Evolutionary conservation across 176 grass and related monocot species (phyloP).

Genomic region (Rhipidocladum racemiflorum): DNA sequence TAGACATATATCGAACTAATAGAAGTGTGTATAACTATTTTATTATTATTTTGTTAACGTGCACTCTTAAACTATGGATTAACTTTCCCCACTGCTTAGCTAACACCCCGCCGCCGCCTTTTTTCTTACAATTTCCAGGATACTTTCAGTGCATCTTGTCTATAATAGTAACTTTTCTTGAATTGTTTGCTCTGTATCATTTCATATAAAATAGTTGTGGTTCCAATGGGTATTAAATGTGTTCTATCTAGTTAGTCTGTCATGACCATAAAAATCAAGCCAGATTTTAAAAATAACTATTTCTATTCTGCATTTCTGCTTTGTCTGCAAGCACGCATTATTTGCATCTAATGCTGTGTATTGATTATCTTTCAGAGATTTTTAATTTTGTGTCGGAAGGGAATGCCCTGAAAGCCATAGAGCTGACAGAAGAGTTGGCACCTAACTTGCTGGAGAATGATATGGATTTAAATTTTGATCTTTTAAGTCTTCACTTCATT

Average conservation of each 20-base stretch:
- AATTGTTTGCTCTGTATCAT: neutral
- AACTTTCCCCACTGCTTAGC: neutral
- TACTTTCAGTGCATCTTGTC: neutral
- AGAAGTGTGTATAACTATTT: neutral
- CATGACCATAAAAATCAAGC: neutral
- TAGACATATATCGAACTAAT: neutral
- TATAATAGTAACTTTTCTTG: neutral
- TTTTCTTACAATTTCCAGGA: neutral
- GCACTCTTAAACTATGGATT: neutral
- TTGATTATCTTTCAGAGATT: constrained; percentile 60
- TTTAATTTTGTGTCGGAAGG: constrained; percentile 74
- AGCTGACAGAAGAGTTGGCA: constrained; percentile 80
- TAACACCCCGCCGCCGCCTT: neutral
- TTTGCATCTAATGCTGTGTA: constrained; percentile 27
- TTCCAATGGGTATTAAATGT: neutral
- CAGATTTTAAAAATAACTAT: neutral
- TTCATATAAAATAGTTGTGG: neutral
- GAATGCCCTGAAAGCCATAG: constrained; percentile 79
- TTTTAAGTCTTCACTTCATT: constrained; percentile 93
- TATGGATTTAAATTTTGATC: constrained; percentile 90
- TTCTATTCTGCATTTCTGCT: neutral
- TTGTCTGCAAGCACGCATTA: neutral
- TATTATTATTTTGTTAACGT: neutral
- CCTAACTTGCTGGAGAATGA: constrained; percentile 76
- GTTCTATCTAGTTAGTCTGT: neutral